These are phyloP conservation scores for Solanum hybrid DNA, from an alignment of 305 asterid species.

Conservation along the genomic window DNA sequence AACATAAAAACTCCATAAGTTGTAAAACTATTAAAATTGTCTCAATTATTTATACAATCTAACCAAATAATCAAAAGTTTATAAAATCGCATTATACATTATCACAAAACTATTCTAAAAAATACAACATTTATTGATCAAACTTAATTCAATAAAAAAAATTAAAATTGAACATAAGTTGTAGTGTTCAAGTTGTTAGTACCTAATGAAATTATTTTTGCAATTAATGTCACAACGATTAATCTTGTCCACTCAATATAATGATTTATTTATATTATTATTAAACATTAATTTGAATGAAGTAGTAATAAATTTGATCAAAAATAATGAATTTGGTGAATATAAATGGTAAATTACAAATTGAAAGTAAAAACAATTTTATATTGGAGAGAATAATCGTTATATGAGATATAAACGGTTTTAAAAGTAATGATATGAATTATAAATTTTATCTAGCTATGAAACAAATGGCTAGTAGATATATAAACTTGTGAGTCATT, in stretches of 20 bases:
- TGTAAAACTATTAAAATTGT: too few relatives aligned
- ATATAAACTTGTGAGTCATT: neutral
- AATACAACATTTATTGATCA: too few relatives aligned
- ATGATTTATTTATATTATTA: too few relatives aligned
- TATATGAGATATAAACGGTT: neutral
- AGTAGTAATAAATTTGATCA: neutral
- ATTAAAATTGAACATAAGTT: neutral
- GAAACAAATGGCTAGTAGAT: neutral
- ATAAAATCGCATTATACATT: neutral
- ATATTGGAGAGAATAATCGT: too few relatives aligned
- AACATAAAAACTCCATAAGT: too few relatives aligned
- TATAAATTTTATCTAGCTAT: too few relatives aligned
- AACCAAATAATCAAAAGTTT: neutral
- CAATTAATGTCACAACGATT: neutral
- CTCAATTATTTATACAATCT: neutral
- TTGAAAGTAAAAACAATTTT: too few relatives aligned
- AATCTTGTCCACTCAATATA: neutral
- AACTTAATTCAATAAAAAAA: neutral
- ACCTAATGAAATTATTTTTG: too few relatives aligned
- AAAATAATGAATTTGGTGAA: neutral
- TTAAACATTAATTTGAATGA: neutral
- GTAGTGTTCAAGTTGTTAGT: neutral
- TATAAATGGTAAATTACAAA: neutral
- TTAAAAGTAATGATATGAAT: neutral
- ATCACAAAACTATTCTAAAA: neutral